These are phyloP conservation scores for Podaxis sp. DNA, from an alignment of 768 basidiomycete genomes.

Conservation along the genomic window DNA sequence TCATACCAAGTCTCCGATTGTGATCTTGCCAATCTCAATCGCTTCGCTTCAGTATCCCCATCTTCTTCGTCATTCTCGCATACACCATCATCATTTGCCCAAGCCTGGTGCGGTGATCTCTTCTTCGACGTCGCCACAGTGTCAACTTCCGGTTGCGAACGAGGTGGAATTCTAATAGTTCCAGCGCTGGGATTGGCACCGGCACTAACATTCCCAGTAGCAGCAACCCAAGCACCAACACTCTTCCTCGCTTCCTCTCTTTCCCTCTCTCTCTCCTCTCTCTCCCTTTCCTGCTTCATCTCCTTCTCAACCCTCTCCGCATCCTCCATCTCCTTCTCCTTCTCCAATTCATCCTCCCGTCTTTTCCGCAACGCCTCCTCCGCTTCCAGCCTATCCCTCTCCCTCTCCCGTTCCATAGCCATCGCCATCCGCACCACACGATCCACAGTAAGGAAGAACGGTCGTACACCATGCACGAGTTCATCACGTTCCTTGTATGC, in stretches of 20 bases:
- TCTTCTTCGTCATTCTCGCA: background rate
- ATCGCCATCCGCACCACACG: constrained; percentile 11
- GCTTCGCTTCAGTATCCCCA: constrained; percentile 2
- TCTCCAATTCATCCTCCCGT: constrained; percentile 6
- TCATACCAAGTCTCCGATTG: constrained; percentile 9
- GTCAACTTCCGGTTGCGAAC: background rate
- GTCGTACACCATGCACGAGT: constrained; percentile 1
- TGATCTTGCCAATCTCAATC: constrained; percentile 8
- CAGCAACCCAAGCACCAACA: background rate
- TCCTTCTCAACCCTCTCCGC: background rate
- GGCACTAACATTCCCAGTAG: background rate
- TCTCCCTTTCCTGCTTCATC: constrained; percentile 1
- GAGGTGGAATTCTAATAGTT: background rate
- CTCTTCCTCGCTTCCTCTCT: constrained; percentile 3
- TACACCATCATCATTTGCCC: constrained; percentile 7
- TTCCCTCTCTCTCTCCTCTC: constrained; percentile 1
- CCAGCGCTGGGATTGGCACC: background rate
- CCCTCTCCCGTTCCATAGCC: constrained; percentile 1
- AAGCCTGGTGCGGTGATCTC: constrained; percentile 10
- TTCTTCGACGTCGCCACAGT: background rate
- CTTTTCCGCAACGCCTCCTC: constrained; percentile 15
- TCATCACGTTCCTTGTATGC: constrained; percentile 11
- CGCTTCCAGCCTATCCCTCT: constrained; percentile 11
- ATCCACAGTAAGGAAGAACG: constrained; percentile 11
- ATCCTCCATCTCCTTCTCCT: background rate